Base-by-base conservation (phyloP, 202 grass and related monocot species). In the Miscanthus sacchariflorus region DNA sequence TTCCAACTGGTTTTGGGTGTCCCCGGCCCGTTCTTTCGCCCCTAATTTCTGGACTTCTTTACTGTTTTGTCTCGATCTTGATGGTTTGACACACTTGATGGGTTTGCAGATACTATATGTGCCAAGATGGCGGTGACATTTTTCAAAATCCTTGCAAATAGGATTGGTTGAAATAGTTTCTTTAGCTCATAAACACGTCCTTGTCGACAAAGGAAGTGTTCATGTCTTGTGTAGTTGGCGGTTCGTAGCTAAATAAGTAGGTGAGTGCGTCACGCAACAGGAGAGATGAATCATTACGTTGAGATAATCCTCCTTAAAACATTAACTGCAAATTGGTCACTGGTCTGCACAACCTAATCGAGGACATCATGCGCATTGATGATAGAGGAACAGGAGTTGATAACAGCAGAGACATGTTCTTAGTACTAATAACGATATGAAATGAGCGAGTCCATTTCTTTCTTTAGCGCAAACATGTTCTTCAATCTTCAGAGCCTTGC, bases 181-280 rank as follows among this genome's bases (percentile, higher is more conserved):
- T 30, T 30, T 30, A 30, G 28, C 28, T 30, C 28, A 30, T 30
- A 30, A 30, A 30, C 28, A 30, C 28, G 28, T 30, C 28, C 28
- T 30, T 30, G 28, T 30, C 28, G 28, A 30, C 28, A 30, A 30
- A 30, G 28, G 28, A 30, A 30, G 28, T 30, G 28, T 30, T 30
- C 28, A 30, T 30, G 28, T 30, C 28, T 30, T 30, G 28, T 30
- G 28, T 30, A 30, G 28, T 30, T 30, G 28, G 28, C 28, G 28
- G 28, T 30, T 30, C 28, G 28, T 30, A 30, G 28, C 28, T 30
- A 30, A 30, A 30, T 30, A 30, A 30, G 28, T 35, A 35, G 35
- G 35, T 23, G 67, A 73, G 50, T n/a, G 14, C 38, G 30, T 84
- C 75, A 84, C 66, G 28, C 68, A 84, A 67, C 72, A 46, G 35